Percentiles rank a stretch among this genome's conserved stretches.
Evolutionary conservation across 225 moss, liverwort and hornwort species (phyloP).

Genomic region (Physcomitrium patens): DNA sequence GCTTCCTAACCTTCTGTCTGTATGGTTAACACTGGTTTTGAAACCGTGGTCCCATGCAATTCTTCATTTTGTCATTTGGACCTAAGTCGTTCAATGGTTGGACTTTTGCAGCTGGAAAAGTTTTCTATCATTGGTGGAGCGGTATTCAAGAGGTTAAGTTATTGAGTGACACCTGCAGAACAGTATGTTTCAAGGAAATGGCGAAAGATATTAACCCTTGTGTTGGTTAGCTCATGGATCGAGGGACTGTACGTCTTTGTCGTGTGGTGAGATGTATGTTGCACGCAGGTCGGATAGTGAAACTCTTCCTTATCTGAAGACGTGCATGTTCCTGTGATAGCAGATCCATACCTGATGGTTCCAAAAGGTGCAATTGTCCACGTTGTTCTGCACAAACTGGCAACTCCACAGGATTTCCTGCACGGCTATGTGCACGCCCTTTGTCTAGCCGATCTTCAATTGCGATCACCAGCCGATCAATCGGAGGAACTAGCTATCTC

Average conservation of each 20-base stretch:
- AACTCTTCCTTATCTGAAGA: constrained; percentile 1
- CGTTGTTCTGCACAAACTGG: constrained; percentile 68
- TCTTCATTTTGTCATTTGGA: constrained; percentile 15
- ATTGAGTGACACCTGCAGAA: background rate
- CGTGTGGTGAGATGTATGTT: constrained; percentile 16
- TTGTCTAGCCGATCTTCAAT: constrained; percentile 52
- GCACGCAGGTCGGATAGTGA: background rate
- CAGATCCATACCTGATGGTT: constrained; percentile 73
- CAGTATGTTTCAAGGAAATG: constrained; percentile 3
- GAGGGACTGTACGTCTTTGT: background rate
- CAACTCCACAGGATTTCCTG: constrained; percentile 63
- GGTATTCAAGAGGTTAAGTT: constrained; percentile 54
- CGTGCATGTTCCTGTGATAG: constrained; percentile 25
- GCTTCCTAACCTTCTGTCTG: constrained; percentile 12
- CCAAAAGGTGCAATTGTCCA: constrained; percentile 58
- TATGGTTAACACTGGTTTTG: constrained; percentile 3
- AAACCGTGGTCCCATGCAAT: background rate
- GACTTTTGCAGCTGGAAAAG: constrained; percentile 71
- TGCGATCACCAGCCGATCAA: constrained; percentile 28
- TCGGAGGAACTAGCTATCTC: constrained; percentile 55
- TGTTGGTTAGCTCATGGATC: background rate
- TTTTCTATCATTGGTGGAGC: constrained; percentile 57
- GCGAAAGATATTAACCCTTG: background rate
- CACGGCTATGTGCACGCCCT: constrained; percentile 86
- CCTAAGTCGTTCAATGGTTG: constrained; percentile 26